Conservation (phyloP, 148 eudicot species). For the Rhododendron ovatum region DNA sequence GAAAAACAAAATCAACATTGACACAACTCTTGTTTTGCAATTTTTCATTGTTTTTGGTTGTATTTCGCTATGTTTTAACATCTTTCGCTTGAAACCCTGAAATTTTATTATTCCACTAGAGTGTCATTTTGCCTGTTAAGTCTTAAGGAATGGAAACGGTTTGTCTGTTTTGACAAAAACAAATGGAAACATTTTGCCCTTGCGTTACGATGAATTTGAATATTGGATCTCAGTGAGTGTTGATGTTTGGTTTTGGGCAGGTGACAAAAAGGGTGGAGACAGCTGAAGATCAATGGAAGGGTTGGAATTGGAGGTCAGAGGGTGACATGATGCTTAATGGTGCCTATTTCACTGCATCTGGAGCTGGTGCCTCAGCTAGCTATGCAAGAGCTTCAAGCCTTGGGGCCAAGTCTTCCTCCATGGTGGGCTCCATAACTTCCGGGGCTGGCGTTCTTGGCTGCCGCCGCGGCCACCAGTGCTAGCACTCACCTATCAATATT, state of each 20-base stretch:
- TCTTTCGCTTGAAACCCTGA: background rate
- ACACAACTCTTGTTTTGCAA: background rate
- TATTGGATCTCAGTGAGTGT: background rate
- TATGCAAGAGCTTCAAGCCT: conserved; percentile 87
- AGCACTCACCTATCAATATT: conserved; percentile 3
- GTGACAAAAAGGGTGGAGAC: conserved; percentile 87
- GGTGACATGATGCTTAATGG: conserved; percentile 86
- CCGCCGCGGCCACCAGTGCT: conserved; percentile 61
- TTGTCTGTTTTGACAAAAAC: background rate
- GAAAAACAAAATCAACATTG: background rate
- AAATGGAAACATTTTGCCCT: background rate
- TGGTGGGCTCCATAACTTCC: conserved; percentile 76
- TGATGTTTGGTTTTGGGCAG: conserved; percentile 25
- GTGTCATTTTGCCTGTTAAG: background rate
- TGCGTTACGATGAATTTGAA: background rate
- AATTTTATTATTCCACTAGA: background rate
- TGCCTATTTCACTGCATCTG: conserved; percentile 83
- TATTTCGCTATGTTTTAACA: background rate
- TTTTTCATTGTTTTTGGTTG: background rate
- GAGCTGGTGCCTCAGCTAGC: conserved; percentile 83
- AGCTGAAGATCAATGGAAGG: conserved; percentile 47
- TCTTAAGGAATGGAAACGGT: background rate
- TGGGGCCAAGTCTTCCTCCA: conserved; percentile 82
- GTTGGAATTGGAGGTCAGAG: conserved; percentile 96
- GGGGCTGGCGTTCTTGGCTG: conserved; percentile 80